phyloP scores from a whole-genome alignment of 345 rosid species.

The Rhizophora mangle region DNA sequence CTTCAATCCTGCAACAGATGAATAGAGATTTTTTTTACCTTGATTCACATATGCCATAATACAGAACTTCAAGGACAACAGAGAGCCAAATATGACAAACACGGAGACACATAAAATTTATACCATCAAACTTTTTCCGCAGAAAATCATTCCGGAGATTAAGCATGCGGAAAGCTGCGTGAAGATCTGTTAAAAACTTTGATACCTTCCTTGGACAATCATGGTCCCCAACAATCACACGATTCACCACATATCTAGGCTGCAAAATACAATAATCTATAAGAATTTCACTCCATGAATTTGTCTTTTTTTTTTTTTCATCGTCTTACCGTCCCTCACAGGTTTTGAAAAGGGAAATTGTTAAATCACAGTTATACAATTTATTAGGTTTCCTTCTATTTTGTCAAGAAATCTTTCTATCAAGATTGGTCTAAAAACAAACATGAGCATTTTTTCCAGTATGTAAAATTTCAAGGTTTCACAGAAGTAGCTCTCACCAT shows the following conservation, averaged over 20 bases:
- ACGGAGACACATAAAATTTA: not conserved
- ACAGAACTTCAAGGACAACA: not conserved
- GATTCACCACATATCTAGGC: constrained; percentile 94
- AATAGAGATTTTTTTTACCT: constrained; percentile 6
- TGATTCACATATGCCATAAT: not conserved
- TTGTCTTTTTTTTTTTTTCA: not conserved
- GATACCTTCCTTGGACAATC: constrained; percentile 87
- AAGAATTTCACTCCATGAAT: not conserved
- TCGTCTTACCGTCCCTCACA: not conserved
- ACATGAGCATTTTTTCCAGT: not conserved
- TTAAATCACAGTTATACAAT: too few species aligned
- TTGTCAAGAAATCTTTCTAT: not conserved
- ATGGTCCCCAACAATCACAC: constrained; percentile 84
- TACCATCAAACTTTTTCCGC: constrained; percentile 95
- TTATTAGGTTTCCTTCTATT: not conserved
- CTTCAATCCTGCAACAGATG: constrained; percentile 58
- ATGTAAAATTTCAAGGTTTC: not conserved
- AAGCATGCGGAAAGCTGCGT: constrained; percentile 87
- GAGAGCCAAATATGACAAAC: not conserved
- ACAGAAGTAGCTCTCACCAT: constrained; percentile 50
- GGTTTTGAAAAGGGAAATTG: not conserved
- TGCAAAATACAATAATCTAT: constrained; percentile 20
- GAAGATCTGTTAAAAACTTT: constrained; percentile 82
- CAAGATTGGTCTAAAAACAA: too few species aligned
- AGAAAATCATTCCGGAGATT: constrained; percentile 93